These are phyloP conservation scores for Brassica carinata DNA, from an alignment of 345 rosid genomes.

Conservation along the genomic window DNA sequence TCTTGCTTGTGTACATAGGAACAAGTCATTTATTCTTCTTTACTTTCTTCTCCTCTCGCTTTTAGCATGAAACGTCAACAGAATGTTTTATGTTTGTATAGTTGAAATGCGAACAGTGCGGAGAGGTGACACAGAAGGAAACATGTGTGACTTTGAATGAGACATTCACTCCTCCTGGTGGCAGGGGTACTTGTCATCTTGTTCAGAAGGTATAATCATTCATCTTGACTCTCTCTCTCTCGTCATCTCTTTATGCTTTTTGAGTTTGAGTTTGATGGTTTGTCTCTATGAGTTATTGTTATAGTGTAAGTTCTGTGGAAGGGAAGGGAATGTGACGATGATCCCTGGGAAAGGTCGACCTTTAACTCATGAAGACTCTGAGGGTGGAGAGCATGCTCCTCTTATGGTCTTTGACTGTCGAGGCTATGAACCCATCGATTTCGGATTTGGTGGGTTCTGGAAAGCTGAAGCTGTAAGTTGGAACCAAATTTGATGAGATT, in stretches of 20 bases:
- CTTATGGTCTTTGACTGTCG: constrained; percentile 86
- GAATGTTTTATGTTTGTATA: too few species aligned
- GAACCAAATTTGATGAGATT: constrained; percentile 63
- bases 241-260: constrained; percentile 1
- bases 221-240: not conserved
- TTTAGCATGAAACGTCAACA: too few species aligned
- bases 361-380: constrained; percentile 55
- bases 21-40: too few species aligned
- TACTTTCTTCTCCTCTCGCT: too few species aligned
- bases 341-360: constrained; percentile 70
- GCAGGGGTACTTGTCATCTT: constrained; percentile 72
- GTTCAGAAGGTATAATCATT: constrained; percentile 71
- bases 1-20: too few species aligned
- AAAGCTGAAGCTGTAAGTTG: constrained; percentile 85
- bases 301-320: constrained; percentile 86
- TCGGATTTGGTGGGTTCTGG: constrained; percentile 67
- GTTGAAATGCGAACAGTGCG: constrained; percentile 84
- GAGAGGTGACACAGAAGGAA: constrained; percentile 80
- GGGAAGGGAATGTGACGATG: constrained; percentile 85
- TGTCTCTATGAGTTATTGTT: constrained; percentile 6
- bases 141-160: constrained; percentile 75
- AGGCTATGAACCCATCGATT: constrained; percentile 79
- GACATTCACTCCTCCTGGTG: constrained; percentile 50
- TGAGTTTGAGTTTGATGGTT: constrained; percentile 9
- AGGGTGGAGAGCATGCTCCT: constrained; percentile 66